Evolutionary conservation across 352 stramenopile species (phyloP).

Genomic region (Globisporangium radiosum): DNA sequence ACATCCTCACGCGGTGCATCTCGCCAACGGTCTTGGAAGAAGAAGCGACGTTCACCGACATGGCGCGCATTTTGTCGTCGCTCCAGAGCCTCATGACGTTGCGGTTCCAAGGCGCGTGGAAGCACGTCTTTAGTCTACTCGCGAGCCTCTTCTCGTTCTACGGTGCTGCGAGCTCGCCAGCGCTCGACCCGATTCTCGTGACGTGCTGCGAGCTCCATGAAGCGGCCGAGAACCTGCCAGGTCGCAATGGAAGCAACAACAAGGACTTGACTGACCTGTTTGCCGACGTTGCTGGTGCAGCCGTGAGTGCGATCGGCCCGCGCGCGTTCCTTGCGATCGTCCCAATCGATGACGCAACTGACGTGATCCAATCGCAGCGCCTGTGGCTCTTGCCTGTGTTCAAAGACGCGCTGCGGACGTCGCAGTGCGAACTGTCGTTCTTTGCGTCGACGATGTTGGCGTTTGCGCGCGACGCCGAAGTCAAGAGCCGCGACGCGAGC

Average conservation of each 20-base stretch:
- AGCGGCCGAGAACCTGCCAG: constrained; percentile 61
- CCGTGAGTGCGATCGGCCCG: constrained; percentile 58
- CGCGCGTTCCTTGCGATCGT: constrained; percentile 68
- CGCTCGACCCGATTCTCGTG: constrained; percentile 58
- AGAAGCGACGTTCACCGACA: constrained; percentile 50
- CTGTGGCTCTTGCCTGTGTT: constrained; percentile 80
- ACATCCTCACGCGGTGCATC: constrained; percentile 57
- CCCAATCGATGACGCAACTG: constrained; percentile 57
- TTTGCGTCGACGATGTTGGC: constrained; percentile 63
- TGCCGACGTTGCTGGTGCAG: constrained; percentile 48
- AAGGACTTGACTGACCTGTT: constrained; percentile 50
- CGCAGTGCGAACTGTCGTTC: constrained; percentile 61
- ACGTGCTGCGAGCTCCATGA: constrained; percentile 79
- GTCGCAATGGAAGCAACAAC: constrained; percentile 28
- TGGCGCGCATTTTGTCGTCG: constrained; percentile 64
- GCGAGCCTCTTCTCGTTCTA: constrained; percentile 72
- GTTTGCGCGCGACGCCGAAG: constrained; percentile 68
- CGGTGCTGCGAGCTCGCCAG: constrained; percentile 38
- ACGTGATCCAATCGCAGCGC: constrained; percentile 70
- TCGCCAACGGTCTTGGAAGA: constrained; percentile 41
- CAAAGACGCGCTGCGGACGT: constrained; percentile 49
- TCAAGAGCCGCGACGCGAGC: constrained; percentile 53
- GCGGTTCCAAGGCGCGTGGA: constrained; percentile 78
- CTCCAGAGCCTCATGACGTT: constrained; percentile 78
- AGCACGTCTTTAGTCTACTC: constrained; percentile 70